Conservation (phyloP, 2,329 filamentous ascomycete species). For the Cladobotryum protrusum region DNA sequence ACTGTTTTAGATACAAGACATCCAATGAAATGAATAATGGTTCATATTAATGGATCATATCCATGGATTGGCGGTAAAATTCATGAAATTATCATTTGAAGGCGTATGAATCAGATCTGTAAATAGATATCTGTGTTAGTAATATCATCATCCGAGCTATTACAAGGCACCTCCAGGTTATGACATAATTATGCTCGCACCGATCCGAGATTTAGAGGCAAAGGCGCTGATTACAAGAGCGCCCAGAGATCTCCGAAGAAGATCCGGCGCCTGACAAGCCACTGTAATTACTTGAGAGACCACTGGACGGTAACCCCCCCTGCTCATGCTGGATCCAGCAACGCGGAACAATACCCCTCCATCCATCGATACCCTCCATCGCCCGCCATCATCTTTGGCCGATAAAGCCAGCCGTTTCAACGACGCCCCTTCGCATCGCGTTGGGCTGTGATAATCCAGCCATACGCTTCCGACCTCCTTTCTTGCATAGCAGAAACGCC, state of each 20-base stretch:
- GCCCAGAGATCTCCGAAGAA: slow-evolving; percentile 13
- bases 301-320: slow-evolving; percentile 7
- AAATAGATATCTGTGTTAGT: no score
- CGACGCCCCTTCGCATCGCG: slow-evolving; percentile 7
- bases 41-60: no score
- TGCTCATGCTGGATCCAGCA: background rate
- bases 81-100: no score
- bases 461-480: slow-evolving; percentile 16
- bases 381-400: slow-evolving; percentile 8
- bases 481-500: slow-evolving; percentile 18
- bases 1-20: no score
- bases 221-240: background rate
- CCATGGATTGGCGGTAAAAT: no score
- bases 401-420: slow-evolving; percentile 9
- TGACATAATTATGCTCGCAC: slow-evolving; percentile 3
- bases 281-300: background rate
- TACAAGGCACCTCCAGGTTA: no score
- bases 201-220: no score
- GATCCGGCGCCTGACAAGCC: slow-evolving; percentile 11
- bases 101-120: no score
- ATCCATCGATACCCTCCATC: slow-evolving; percentile 17
- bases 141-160: no score
- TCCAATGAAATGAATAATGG: no score
- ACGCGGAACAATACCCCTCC: background rate
- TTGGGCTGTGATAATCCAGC: slow-evolving; percentile 8